These are phyloP conservation scores for Phytopythium cucurbitacearum DNA, from an alignment of 352 stramenopile genomes.

Conservation along the genomic window DNA sequence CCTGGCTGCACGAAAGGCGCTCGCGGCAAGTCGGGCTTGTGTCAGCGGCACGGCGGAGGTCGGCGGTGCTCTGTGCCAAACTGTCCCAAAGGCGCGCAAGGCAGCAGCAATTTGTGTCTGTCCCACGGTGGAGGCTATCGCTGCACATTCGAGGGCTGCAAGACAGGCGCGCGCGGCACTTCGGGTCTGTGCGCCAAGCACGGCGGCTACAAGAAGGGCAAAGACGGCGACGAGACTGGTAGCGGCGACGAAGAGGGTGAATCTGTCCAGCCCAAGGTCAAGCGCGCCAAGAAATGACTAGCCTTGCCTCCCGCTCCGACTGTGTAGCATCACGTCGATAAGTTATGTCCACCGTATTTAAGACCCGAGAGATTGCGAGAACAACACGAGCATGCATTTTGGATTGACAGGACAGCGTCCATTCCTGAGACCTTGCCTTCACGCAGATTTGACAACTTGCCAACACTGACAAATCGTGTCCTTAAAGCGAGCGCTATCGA, in stretches of 20 bases:
- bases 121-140: slow-evolving; percentile 85
- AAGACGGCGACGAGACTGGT: slow-evolving; percentile 6
- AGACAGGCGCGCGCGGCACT: slow-evolving; percentile 66
- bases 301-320: background rate
- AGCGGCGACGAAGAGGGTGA: background rate
- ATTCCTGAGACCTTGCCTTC: no score
- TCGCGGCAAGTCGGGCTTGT: slow-evolving; percentile 77
- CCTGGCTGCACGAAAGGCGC: slow-evolving; percentile 72
- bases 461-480: no score
- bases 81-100: slow-evolving; percentile 81
- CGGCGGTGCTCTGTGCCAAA: slow-evolving; percentile 58
- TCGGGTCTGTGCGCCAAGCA: slow-evolving; percentile 78
- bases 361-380: background rate
- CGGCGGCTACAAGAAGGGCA: slow-evolving; percentile 70
- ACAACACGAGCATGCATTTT: no score
- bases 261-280: slow-evolving; percentile 4
- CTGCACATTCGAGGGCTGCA: slow-evolving; percentile 69
- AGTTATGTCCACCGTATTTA: background rate
- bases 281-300: slow-evolving; percentile 14
- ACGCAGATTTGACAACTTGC: no score
- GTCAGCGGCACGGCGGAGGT: slow-evolving; percentile 82
- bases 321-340: no score
- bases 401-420: no score
- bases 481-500: slow-evolving; percentile 39
- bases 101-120: slow-evolving; percentile 67